Evolutionary conservation across 495 filamentous ascomycete species (phyloP).

Genomic region (Pseudevernia furfuracea): DNA sequence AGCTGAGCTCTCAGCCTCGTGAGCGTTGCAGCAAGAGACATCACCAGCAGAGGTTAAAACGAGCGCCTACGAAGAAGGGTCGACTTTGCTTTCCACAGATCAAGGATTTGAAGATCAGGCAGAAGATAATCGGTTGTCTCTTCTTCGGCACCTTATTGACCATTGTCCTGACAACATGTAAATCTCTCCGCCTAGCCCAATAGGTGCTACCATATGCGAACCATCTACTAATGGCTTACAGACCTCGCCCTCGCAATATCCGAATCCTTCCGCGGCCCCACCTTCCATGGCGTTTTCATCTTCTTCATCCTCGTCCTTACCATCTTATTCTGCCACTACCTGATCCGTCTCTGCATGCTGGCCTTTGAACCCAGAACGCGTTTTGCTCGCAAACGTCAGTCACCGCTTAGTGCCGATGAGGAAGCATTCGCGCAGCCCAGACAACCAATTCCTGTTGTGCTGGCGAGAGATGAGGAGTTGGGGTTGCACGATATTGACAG

Average conservation of each 20-base stretch:
- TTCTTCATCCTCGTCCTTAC: constrained; percentile 63
- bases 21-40: background rate
- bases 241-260: constrained; percentile 64
- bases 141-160: constrained; percentile 48
- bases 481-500: constrained; percentile 25
- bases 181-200: constrained; percentile 23
- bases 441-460: constrained; percentile 53
- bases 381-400: background rate
- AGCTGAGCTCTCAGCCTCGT: background rate
- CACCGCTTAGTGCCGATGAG: constrained; percentile 30
- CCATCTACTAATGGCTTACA: constrained; percentile 30
- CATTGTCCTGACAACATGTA: constrained; percentile 52
- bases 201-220: background rate
- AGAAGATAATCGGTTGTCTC: constrained; percentile 51
- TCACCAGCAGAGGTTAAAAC: constrained; percentile 1
- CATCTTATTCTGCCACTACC: constrained; percentile 71
- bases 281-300: constrained; percentile 69
- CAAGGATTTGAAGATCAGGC: constrained; percentile 43
- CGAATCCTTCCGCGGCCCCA: constrained; percentile 43
- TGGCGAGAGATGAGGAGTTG: constrained; percentile 56
- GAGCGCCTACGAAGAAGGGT: constrained; percentile 6
- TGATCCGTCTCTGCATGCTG: constrained; percentile 65
- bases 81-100: constrained; percentile 47
- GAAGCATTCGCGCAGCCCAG: constrained; percentile 52
- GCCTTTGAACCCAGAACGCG: constrained; percentile 30